Evolutionary conservation across 345 rosid species (phyloP).

Genomic region (Ceriops zippeliana): DNA sequence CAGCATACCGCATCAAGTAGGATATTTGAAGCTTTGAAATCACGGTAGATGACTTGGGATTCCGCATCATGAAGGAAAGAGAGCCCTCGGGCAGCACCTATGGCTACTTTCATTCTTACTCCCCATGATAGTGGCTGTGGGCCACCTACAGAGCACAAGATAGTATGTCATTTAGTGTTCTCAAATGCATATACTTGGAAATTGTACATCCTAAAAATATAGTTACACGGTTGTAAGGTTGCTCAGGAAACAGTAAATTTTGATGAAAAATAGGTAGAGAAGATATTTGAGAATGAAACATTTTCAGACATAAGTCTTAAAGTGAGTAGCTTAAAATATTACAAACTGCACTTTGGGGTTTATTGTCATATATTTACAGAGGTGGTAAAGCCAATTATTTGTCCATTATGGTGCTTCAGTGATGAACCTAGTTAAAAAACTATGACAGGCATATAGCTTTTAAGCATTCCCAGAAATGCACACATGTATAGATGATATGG

Average conservation of each 20-base stretch:
- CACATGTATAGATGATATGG: too few relatives aligned
- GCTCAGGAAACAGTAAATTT: constrained; percentile 1
- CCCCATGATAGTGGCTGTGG: constrained; percentile 85
- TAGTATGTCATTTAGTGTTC: constrained; percentile 7
- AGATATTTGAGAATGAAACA: background rate
- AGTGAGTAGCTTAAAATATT: background rate
- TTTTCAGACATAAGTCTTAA: background rate
- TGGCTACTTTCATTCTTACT: constrained; percentile 75
- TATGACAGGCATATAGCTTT: too few relatives aligned
- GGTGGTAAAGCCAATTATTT: background rate
- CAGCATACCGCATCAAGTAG: constrained; percentile 70
- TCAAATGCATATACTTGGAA: constrained; percentile 2
- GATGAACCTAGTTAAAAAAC: background rate
- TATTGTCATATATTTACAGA: background rate
- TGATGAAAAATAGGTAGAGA: background rate
- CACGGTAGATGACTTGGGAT: constrained; percentile 87
- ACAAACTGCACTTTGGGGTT: background rate
- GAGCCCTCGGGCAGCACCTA: constrained; percentile 89
- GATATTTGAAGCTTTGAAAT: constrained; percentile 89
- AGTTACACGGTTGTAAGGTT: background rate
- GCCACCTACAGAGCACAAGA: constrained; percentile 52
- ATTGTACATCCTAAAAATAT: background rate
- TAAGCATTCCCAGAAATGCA: too few relatives aligned
- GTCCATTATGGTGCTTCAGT: background rate
- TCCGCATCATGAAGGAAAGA: constrained; percentile 86